Conservation (phyloP, 495 filamentous ascomycete species). For the Xylaria intraflava region DNA sequence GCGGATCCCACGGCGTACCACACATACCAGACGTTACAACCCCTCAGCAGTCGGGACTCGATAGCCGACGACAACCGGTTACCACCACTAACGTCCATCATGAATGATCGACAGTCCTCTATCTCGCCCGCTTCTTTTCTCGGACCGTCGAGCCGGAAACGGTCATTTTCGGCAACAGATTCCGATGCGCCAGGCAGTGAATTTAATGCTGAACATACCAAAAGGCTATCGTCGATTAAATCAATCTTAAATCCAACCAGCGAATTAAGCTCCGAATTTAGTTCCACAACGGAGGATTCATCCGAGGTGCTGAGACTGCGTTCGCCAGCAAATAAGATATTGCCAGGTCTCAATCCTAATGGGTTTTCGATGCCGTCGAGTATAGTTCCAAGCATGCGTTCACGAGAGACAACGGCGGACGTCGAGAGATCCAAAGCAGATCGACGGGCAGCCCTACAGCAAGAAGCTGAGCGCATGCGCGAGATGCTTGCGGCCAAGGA, state of each 20-base stretch:
- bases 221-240: constrained; percentile 70
- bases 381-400: constrained; percentile 26
- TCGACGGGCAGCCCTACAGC: constrained; percentile 57
- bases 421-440: constrained; percentile 53
- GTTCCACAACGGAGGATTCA: constrained; percentile 9
- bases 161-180: constrained; percentile 55
- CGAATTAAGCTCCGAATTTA: constrained; percentile 14
- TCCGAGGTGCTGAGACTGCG: constrained; percentile 27
- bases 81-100: constrained; percentile 44
- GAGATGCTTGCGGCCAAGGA: constrained; percentile 70
- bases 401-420: constrained; percentile 39
- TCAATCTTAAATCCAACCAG: constrained; percentile 67
- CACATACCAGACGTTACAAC: constrained; percentile 27
- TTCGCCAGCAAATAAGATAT: constrained; percentile 29
- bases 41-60: constrained; percentile 34
- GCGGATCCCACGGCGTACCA: constrained; percentile 42
- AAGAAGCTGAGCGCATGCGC: constrained; percentile 72
- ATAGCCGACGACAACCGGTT: constrained; percentile 50
- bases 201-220: constrained; percentile 33
- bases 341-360: constrained; percentile 32
- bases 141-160: constrained; percentile 51
- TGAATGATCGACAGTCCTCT: constrained; percentile 41
- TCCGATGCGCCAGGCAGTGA: constrained; percentile 30
- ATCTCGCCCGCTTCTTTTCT: constrained; percentile 47
- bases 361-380: constrained; percentile 25